Evolutionary conservation across 2,329 filamentous ascomycete genomes (phyloP).

Genomic region (Monilinia fructigena): DNA sequence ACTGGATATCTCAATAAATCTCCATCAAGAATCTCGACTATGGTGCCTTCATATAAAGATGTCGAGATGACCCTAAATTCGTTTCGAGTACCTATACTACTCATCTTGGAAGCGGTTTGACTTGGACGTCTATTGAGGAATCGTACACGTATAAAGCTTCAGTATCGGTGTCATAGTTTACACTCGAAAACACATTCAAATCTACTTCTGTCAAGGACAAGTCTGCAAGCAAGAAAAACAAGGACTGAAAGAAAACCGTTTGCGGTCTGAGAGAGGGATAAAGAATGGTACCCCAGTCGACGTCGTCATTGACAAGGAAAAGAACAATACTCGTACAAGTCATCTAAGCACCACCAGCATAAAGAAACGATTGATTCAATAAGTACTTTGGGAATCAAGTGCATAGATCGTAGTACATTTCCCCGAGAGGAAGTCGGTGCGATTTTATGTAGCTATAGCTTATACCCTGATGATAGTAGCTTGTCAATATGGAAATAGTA

Average conservation of each 20-base stretch:
- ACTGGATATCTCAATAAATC: slow-evolving; percentile 1
- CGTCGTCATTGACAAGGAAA: not conserved
- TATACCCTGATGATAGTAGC: not conserved
- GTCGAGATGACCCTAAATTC: not conserved
- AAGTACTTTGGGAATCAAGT: not conserved
- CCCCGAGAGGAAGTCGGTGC: no score
- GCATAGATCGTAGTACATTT: not conserved
- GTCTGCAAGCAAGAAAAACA: not conserved
- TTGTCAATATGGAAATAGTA: not conserved
- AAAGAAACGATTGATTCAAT: not conserved
- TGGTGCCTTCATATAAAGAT: slow-evolving; percentile 4
- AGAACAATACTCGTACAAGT: not conserved
- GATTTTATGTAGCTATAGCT: not conserved
- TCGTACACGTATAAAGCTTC: not conserved
- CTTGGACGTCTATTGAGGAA: not conserved
- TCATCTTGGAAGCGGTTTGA: slow-evolving; percentile 4
- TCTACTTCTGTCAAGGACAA: slow-evolving; percentile 2
- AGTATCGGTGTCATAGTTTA: not conserved
- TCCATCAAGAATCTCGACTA: not conserved
- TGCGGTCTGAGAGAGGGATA: slow-evolving; percentile 4
- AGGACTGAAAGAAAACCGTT: slow-evolving; percentile 16
- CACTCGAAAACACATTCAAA: not conserved
- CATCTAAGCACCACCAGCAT: not conserved
- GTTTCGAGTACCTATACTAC: not conserved
- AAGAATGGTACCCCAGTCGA: not conserved